Base-by-base conservation (phyloP, 495 filamentous ascomycete genomes). In the Penicillium ucsense region DNA sequence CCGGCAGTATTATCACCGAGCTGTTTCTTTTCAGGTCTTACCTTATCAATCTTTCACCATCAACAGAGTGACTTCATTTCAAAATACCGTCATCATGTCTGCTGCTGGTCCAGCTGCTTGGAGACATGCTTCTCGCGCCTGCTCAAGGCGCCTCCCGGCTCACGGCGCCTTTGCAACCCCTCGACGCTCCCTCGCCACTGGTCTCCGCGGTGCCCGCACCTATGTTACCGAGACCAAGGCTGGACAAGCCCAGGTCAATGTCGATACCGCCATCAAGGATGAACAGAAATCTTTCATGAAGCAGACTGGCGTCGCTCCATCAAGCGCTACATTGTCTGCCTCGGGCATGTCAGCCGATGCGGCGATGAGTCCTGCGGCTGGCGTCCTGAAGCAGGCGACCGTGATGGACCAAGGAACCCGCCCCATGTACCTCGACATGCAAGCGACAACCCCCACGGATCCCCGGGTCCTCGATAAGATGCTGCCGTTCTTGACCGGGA, bases 381-480 rank as follows among this genome's bases (percentile, higher is more conserved):
- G 83, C 68, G 85, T 96, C 40, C 77, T 99, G 39, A 94, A 92
- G 67, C 85, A 95, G 60, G 94, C 89, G 3, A 88, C 86, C 30
- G 73, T 95, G 47, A 86, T 97, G 85, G 92, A 95, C 59, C 82
- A 95, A 70, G 92, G 94, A 52, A 82, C 86, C 44, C 79, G 92
- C 33, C 92, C 92, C 10, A 96, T 98, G 56, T 98, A 97, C 58
- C 83, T 98, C 35, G 92, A 98, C 61, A 94, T 94, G 87, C 92
- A 99, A 70, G 91, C 92, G 10, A 98, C 92, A 3, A 97, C 94
- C n/a, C 92, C 92, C 7, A 78, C 88, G 6, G 92, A 98, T 56
- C 92, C 92, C 36, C 79, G 92, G 44, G 92, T 97, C 35, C 75
- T 98, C 8, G 92, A 98, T 59, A 87, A 89, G 40, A 98, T 98